These are phyloP conservation scores for Starmerella geochares DNA, from an alignment of 805 yeast genomes.

Conservation along the genomic window DNA sequence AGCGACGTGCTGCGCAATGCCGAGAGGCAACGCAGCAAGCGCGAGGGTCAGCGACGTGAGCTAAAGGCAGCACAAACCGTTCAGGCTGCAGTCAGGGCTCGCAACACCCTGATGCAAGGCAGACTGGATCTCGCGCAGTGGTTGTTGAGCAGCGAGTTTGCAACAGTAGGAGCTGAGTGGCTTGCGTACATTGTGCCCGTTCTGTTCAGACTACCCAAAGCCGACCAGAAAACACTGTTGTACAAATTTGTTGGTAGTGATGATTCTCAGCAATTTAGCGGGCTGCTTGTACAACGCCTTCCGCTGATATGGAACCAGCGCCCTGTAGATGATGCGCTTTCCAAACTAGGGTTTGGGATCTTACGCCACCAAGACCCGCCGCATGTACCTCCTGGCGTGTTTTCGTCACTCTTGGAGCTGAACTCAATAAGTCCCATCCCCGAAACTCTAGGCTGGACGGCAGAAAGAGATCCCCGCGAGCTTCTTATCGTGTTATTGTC, in stretches of 20 bases:
- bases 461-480: not conserved
- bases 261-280: not conserved
- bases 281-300: constrained; percentile 9
- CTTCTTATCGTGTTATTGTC: not conserved
- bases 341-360: constrained; percentile 9
- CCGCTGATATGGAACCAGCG: constrained; percentile 2
- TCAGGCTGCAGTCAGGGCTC: constrained; percentile 41
- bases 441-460: not conserved
- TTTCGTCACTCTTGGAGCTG: not conserved
- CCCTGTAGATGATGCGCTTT: not conserved
- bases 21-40: constrained; percentile 50
- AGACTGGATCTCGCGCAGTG: constrained; percentile 24
- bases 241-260: not conserved
- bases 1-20: constrained; percentile 51
- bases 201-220: not conserved
- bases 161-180: not conserved
- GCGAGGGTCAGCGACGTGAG: constrained; percentile 47
- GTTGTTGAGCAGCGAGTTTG: not conserved
- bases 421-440: not conserved
- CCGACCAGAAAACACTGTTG: not conserved
- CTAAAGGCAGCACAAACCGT: constrained; percentile 42
- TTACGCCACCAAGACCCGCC: constrained; percentile 14
- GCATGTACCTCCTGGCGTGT: not conserved
- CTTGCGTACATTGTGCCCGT: constrained; percentile 9
- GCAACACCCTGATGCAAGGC: not conserved